Evolutionary conservation across 1,284 basidiomycete species (phyloP).

Genomic region (Butyriboletus appendiculatus): DNA sequence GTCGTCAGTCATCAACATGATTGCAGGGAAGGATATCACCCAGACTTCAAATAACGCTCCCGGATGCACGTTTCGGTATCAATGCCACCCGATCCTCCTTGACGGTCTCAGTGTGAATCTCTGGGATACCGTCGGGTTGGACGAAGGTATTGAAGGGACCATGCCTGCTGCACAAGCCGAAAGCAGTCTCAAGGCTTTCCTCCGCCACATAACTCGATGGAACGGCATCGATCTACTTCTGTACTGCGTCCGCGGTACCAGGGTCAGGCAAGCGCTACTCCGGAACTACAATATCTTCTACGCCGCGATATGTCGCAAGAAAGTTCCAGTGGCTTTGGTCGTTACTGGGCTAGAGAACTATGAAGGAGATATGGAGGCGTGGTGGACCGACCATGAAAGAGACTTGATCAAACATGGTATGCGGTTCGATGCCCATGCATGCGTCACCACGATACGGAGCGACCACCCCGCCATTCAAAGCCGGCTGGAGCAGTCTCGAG

Average conservation of each 20-base stretch:
- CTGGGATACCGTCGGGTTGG: conserved; percentile 33
- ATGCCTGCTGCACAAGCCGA: conserved; percentile 26
- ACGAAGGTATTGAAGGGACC: conserved; percentile 29
- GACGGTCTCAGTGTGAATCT: conserved; percentile 25
- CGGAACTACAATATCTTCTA: conserved; percentile 37
- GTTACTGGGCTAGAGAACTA: conserved; percentile 39
- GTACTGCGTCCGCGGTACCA: conserved; percentile 35
- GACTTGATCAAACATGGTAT: conserved; percentile 30
- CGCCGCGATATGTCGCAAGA: conserved; percentile 28
- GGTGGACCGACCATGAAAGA: conserved; percentile 34
- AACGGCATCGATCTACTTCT: conserved; percentile 34
- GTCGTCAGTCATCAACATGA: conserved; percentile 35
- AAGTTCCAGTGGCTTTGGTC: conserved; percentile 35
- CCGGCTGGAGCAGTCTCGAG: conserved; percentile 21
- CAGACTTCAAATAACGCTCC: conserved; percentile 28
- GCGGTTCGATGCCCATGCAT: conserved; percentile 33
- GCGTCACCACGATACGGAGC: conserved; percentile 33
- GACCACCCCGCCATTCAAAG: conserved; percentile 30
- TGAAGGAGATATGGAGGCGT: conserved; percentile 32
- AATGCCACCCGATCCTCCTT: conserved; percentile 19
- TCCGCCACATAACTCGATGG: conserved; percentile 25
- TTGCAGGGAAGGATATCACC: conserved; percentile 23
- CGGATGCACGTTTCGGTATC: conserved; percentile 28
- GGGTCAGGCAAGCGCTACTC: conserved; percentile 27
- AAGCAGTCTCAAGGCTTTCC: conserved; percentile 25